phyloP scores from a whole-genome alignment of 352 stramenopile genomes.

The Phytopythium vexans region DNA sequence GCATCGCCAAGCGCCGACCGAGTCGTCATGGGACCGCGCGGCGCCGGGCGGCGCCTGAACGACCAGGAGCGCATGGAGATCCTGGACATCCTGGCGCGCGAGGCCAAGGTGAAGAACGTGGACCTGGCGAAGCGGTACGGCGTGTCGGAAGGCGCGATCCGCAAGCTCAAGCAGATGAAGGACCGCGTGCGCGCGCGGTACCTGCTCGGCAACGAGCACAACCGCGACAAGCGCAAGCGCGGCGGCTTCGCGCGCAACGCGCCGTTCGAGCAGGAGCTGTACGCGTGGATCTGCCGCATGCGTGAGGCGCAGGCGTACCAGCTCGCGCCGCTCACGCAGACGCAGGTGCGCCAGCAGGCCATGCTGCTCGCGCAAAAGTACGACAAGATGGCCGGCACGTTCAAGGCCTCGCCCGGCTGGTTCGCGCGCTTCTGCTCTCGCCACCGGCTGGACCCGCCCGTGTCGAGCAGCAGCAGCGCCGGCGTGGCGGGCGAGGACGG shows the following conservation, averaged over 20 bases:
- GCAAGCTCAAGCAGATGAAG: slow-evolving; percentile 88
- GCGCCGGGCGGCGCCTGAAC: slow-evolving; percentile 75
- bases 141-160: slow-evolving; percentile 82
- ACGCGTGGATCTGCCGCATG: slow-evolving; percentile 84
- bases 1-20: background rate
- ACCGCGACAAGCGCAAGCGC: slow-evolving; percentile 85
- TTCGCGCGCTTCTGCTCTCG: slow-evolving; percentile 87
- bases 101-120: slow-evolving; percentile 85
- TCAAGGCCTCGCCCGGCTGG: slow-evolving; percentile 86
- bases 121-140: slow-evolving; percentile 83
- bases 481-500: slow-evolving; percentile 3
- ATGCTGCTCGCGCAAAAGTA: slow-evolving; percentile 85
- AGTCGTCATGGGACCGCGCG: slow-evolving; percentile 58
- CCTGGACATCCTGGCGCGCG: slow-evolving; percentile 73
- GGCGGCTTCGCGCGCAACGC: slow-evolving; percentile 80
- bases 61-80: slow-evolving; percentile 91
- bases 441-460: slow-evolving; percentile 70
- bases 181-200: slow-evolving; percentile 83
- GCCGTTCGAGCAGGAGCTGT: slow-evolving; percentile 84
- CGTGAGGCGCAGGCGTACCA: slow-evolving; percentile 79
- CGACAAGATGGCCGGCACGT: slow-evolving; percentile 67
- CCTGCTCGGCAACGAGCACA: slow-evolving; percentile 78
- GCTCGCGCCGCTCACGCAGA: slow-evolving; percentile 82
- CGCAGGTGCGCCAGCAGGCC: slow-evolving; percentile 77
- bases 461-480: slow-evolving; percentile 15